phyloP scores from a whole-genome alignment of 768 basidiomycete genomes.

The Russula emetica region DNA sequence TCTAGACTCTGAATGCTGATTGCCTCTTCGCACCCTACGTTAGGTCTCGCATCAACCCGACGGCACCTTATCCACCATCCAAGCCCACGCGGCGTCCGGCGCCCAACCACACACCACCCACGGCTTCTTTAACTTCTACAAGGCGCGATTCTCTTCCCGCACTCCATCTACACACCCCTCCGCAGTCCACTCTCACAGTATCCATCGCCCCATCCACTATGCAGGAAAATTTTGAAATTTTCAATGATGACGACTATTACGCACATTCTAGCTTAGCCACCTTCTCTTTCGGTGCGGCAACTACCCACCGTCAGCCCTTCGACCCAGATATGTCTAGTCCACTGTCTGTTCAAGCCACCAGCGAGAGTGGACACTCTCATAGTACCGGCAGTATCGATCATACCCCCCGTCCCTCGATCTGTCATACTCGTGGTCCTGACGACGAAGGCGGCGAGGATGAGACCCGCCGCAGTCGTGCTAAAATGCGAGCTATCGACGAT shows the following conservation, averaged over 20 bases:
- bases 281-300: constrained; percentile 42
- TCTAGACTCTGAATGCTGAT: constrained; percentile 18
- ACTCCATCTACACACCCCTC: constrained; percentile 30
- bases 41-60: constrained; percentile 20
- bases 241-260: constrained; percentile 28
- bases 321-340: constrained; percentile 38
- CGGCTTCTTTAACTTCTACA: constrained; percentile 30
- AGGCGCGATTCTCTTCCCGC: constrained; percentile 33
- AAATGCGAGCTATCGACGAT: constrained; percentile 44
- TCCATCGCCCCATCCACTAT: constrained; percentile 25
- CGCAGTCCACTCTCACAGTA: constrained; percentile 26
- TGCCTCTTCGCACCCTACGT: not conserved
- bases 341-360: constrained; percentile 31
- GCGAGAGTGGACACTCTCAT: constrained; percentile 24
- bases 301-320: constrained; percentile 29
- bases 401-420: constrained; percentile 46
- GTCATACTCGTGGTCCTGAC: constrained; percentile 32
- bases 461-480: constrained; percentile 35
- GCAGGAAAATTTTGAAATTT: constrained; percentile 28
- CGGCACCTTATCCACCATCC: constrained; percentile 29
- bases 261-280: constrained; percentile 39
- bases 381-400: constrained; percentile 36
- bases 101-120: constrained; percentile 27
- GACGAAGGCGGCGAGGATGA: constrained; percentile 38
- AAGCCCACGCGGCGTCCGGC: constrained; percentile 28